These are phyloP conservation scores for Lomentospora prolificans DNA, from an alignment of 2,329 filamentous ascomycete genomes.

Conservation along the genomic window DNA sequence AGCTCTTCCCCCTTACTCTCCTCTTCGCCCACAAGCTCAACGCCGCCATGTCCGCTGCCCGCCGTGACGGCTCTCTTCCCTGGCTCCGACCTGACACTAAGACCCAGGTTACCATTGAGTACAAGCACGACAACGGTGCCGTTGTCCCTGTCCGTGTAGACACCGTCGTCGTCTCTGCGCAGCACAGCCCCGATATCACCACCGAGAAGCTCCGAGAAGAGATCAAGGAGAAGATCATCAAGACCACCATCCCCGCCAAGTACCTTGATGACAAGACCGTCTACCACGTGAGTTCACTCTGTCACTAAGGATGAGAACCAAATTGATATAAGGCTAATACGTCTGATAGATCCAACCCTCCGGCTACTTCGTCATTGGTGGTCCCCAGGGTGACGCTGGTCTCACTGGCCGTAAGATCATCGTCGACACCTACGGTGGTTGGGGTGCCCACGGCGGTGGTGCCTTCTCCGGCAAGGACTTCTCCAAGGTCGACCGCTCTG, in stretches of 20 bases:
- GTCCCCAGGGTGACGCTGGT: constrained; percentile 97
- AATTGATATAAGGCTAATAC: background rate
- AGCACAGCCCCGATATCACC: constrained; percentile 80
- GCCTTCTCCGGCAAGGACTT: constrained; percentile 99
- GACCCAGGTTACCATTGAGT: constrained; percentile 98
- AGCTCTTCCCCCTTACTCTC: constrained; percentile 90
- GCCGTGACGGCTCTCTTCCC: constrained; percentile 75
- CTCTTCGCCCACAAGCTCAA: constrained; percentile 96
- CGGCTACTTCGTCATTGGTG: constrained; percentile 97
- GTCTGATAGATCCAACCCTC: constrained; percentile 73
- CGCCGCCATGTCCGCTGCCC: constrained; percentile 82
- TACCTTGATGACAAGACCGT: constrained; percentile 88
- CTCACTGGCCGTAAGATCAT: constrained; percentile 99
- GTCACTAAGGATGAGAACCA: too few relatives aligned
- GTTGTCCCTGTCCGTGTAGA: constrained; percentile 88
- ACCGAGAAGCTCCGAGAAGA: constrained; percentile 90
- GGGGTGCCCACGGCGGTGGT: constrained; percentile 99
- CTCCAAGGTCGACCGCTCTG: constrained; percentile 99
- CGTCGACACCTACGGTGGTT: constrained; percentile 98
- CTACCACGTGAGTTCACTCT: constrained; percentile 69
- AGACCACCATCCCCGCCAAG: constrained; percentile 84
- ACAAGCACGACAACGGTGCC: constrained; percentile 90
- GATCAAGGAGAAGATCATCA: constrained; percentile 95
- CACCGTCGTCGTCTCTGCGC: constrained; percentile 93
- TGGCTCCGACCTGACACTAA: constrained; percentile 99